These are phyloP conservation scores for Heliamphora pulchella DNA, from an alignment of 179 eudicot species.

Conservation along the genomic window DNA sequence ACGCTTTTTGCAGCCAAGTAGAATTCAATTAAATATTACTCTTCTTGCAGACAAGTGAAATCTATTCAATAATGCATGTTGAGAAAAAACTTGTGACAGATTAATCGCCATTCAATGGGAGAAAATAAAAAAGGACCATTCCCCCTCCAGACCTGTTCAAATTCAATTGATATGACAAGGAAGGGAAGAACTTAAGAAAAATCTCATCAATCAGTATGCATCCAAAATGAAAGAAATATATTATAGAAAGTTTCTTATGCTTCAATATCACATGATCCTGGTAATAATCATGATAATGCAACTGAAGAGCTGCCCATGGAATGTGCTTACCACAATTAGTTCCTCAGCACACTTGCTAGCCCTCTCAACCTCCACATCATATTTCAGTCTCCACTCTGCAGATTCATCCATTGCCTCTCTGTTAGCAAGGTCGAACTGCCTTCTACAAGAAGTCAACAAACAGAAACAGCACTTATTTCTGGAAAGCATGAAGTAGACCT, in stretches of 20 bases:
- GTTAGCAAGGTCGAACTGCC: slow-evolving; percentile 80
- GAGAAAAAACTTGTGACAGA: not conserved
- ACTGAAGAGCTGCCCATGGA: not conserved
- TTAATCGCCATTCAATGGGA: not conserved
- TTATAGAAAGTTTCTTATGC: not conserved
- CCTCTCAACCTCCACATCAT: slow-evolving; percentile 57
- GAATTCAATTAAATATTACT: too few relatives aligned
- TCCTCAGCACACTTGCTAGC: slow-evolving; percentile 41
- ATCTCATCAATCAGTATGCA: not conserved
- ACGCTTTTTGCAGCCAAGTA: not conserved
- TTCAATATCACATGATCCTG: not conserved
- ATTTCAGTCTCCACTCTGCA: slow-evolving; percentile 89
- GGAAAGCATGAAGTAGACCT: not conserved
- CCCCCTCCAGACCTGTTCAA: not conserved
- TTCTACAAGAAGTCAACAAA: slow-evolving; percentile 36
- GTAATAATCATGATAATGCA: not conserved
- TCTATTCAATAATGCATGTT: not conserved
- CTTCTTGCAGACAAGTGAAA: slow-evolving; percentile 2
- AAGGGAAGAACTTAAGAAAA: not conserved
- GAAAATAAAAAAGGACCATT: not conserved
- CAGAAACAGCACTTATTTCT: not conserved
- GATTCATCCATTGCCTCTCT: slow-evolving; percentile 96
- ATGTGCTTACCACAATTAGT: slow-evolving; percentile 41
- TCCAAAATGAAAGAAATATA: not conserved
- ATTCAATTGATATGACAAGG: not conserved